Evolutionary conservation across 2,329 filamentous ascomycete genomes (phyloP), one percentile per base, ranked within the genome.

Genomic region (Eurotiales sp.): DNA sequence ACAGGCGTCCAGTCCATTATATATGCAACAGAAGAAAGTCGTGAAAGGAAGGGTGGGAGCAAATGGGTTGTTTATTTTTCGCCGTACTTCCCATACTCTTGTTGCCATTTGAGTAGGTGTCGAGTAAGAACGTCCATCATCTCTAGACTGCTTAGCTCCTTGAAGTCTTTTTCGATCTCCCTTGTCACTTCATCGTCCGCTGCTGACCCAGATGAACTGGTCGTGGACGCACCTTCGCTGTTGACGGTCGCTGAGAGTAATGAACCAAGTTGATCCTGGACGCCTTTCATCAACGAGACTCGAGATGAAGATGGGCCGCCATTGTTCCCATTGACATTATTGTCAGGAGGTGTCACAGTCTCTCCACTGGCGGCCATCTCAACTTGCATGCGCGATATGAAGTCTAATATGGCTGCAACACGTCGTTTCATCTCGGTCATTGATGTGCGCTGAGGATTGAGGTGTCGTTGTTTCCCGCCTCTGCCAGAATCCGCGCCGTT

Each of bases 41-140:
- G 54, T 46, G 54, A 57, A 56, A 47, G 40, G 36, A 52, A 40
- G 11, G 25, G 56, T 21, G 23, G 51, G 34, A 51, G 17, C 14
- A 30, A 21, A 11, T 27, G 21, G 21, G 22, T 22, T 34, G 17
- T 22, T 37, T 46, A 74, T 60, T 74, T 73, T 56, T 79, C 77
- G 15, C 75, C 75, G 55, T 73, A 75, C 58, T 77, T 77, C 39
- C 77, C 77, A 66, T 73, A 90, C 62, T 88, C 81, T 57, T 86
- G 85, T 72, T 95, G 89, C 89, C 89, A 95, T 62, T 87, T 86
- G 58, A 92, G 81, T 61, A 95, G 78, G 65, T 90, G 84, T 55
- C 87, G 80, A 55, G 87, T 91, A 66, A 95, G 71, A 59, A 84
- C 79, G 66, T 95, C 90, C 88, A 95, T 95, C 88, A 95, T 95